Conservation (phyloP, 345 rosid genomes). For the Rhodomyrtus tomentosa region DNA sequence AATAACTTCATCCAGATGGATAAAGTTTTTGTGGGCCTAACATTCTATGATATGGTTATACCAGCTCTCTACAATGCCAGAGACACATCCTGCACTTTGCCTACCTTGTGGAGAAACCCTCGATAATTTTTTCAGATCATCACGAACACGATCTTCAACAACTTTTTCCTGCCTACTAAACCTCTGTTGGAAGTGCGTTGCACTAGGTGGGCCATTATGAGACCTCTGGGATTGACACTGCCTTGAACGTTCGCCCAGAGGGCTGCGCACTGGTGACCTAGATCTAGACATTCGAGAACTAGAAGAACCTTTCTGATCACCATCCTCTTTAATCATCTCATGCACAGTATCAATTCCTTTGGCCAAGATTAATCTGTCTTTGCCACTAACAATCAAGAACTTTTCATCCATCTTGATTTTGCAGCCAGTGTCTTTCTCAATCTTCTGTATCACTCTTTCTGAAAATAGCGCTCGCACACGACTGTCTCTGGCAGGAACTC, state of each 20-base stretch:
- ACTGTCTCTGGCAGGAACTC: constrained; percentile 84
- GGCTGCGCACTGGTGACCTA: constrained; percentile 68
- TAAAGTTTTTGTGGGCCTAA: constrained; percentile 15
- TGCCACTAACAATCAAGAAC: constrained; percentile 90
- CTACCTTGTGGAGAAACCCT: constrained; percentile 99
- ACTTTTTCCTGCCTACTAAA: constrained; percentile 64
- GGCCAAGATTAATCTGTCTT: constrained; percentile 74
- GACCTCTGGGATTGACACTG: constrained; percentile 59
- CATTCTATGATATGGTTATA: constrained; percentile 33
- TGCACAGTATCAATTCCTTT: constrained; percentile 98
- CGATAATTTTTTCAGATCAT: constrained; percentile 53
- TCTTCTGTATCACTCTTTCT: constrained; percentile 65
- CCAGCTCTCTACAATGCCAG: constrained; percentile 48
- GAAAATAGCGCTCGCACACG: constrained; percentile 65
- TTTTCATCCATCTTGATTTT: constrained; percentile 90
- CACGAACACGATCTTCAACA: constrained; percentile 55
- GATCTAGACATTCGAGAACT: constrained; percentile 64
- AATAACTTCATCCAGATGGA: background rate
- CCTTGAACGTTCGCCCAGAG: constrained; percentile 52
- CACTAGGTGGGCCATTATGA: constrained; percentile 40
- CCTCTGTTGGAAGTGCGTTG: constrained; percentile 55
- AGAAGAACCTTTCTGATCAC: constrained; percentile 56
- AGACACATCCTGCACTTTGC: constrained; percentile 70
- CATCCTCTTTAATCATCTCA: constrained; percentile 63
- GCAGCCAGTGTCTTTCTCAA: constrained; percentile 81